Evolutionary conservation across 2,329 filamentous ascomycete species (phyloP), one percentile per base, ranked within the genome.

Genomic region (Diaporthe citri): DNA sequence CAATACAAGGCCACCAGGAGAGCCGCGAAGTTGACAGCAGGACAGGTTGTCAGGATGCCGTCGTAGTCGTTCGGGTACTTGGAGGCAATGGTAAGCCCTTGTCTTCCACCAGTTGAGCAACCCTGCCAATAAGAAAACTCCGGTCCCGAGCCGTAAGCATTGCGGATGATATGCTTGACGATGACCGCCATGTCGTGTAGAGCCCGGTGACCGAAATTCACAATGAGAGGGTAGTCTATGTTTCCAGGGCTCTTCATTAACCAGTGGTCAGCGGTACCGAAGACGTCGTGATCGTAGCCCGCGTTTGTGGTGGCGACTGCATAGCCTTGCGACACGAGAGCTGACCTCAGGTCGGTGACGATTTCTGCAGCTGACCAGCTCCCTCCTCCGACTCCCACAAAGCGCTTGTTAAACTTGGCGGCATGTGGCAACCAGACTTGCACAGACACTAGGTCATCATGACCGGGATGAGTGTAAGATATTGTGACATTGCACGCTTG

Each of bases 31-130:
- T 83, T 78, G 4, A 86, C 76, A 43, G 76, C 87, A 28, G 86
- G 83, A 6, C 82, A 83, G 1, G 88, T 88, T 10, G 89, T 86
- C 0, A 90, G 81, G 22, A 72, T 60, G 43, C 70, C 70, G 20
- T 72, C 70, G 22, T 60, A 72, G 31, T 62, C 31, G 15, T 36
- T 36, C 20, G 57, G 70, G 36, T 64, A 72, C 41, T 64, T 52
- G 22, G 31, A 25, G 13, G 70, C 57, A 48, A 60, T 39, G 9
- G 46, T 34, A 56, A 51, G 25, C 13, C 69, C 69, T 51, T 72
- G 69, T 20, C 69, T 56, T 43, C 69, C 69, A 34, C 69, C 69
- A 20, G 55, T 72, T 31, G 55, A 60, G 41, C 69, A 72, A 20
- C 69, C 55, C 15, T 60, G 41, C 69, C 69, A 72, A 56, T 72